These are phyloP conservation scores for Tricholomella constricta DNA, from an alignment of 768 basidiomycete species.

Conservation along the genomic window DNA sequence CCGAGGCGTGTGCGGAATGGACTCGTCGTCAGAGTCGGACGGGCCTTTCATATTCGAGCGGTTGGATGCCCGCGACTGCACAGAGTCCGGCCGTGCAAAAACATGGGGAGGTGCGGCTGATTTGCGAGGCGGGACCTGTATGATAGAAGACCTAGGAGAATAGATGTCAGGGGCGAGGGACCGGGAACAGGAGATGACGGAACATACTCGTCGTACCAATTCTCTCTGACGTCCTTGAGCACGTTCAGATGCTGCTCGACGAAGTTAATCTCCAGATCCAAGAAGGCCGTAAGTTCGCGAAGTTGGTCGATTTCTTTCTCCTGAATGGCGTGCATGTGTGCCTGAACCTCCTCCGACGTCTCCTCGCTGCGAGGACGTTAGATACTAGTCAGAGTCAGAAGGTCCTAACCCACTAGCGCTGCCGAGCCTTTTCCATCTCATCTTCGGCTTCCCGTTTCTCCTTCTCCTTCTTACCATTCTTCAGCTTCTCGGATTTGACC, in stretches of 20 bases:
- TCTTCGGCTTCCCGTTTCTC: slow-evolving; percentile 79
- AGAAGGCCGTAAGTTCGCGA: slow-evolving; percentile 66
- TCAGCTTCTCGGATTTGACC: slow-evolving; percentile 67
- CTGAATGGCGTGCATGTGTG: slow-evolving; percentile 77
- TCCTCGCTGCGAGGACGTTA: slow-evolving; percentile 63
- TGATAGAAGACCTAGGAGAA: slow-evolving; percentile 4
- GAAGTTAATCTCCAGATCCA: slow-evolving; percentile 76
- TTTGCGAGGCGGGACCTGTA: slow-evolving; percentile 15
- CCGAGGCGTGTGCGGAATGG: slow-evolving; percentile 20
- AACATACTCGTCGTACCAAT: slow-evolving; percentile 69
- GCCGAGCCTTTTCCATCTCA: slow-evolving; percentile 68
- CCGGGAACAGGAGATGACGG: neutral
- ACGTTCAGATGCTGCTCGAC: slow-evolving; percentile 74
- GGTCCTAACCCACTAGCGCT: slow-evolving; percentile 76
- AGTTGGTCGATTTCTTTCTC: slow-evolving; percentile 76
- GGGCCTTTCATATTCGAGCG: slow-evolving; percentile 17
- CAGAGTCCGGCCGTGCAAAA: slow-evolving; percentile 10
- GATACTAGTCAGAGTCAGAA: neutral
- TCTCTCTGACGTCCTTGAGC: slow-evolving; percentile 63
- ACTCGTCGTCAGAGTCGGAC: slow-evolving; percentile 38
- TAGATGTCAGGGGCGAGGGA: neutral
- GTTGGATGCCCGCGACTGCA: slow-evolving; percentile 15
- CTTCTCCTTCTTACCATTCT: slow-evolving; percentile 78
- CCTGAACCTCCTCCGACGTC: slow-evolving; percentile 80
- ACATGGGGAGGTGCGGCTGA: slow-evolving; percentile 16